Evolutionary conservation across 495 filamentous ascomycete genomes (phyloP).

Genomic region (Xylaria sp.): DNA sequence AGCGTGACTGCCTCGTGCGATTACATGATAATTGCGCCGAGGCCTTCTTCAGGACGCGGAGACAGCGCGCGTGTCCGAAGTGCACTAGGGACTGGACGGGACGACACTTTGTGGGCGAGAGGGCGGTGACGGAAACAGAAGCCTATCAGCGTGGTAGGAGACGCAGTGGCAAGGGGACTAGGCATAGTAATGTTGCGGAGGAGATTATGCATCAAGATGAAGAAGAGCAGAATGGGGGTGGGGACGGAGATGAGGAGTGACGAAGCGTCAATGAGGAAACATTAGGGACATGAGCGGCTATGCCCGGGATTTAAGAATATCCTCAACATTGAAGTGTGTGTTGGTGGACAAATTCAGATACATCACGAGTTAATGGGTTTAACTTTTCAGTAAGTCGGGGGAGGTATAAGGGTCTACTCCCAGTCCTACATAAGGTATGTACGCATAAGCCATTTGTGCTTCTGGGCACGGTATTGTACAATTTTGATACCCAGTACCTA

Average conservation of each 20-base stretch:
- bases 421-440: neutral
- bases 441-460: neutral
- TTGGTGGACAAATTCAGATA: neutral
- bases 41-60: slow-evolving; percentile 70
- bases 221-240: slow-evolving; percentile 38
- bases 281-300: neutral
- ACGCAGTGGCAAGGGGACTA: slow-evolving; percentile 36
- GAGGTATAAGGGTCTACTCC: neutral
- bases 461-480: neutral
- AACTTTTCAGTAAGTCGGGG: slow-evolving; percentile 1
- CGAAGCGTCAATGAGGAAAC: neutral
- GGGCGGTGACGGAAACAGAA: slow-evolving; percentile 64
- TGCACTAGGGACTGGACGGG: slow-evolving; percentile 79
- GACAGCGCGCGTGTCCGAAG: slow-evolving; percentile 70
- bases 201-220: slow-evolving; percentile 35
- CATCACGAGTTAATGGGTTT: slow-evolving; percentile 7
- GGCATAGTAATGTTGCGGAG: slow-evolving; percentile 42
- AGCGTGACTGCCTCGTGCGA: slow-evolving; percentile 69
- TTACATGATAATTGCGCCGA: slow-evolving; percentile 80
- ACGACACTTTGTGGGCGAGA: slow-evolving; percentile 79
- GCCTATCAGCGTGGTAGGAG: slow-evolving; percentile 50
- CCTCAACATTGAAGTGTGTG: neutral
- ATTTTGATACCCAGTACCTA: slow-evolving; percentile 21
- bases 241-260: slow-evolving; percentile 25
- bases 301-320: neutral